These are phyloP conservation scores for Scedosporium apiospermum DNA, from an alignment of 2,329 filamentous ascomycete species.

Conservation along the genomic window DNA sequence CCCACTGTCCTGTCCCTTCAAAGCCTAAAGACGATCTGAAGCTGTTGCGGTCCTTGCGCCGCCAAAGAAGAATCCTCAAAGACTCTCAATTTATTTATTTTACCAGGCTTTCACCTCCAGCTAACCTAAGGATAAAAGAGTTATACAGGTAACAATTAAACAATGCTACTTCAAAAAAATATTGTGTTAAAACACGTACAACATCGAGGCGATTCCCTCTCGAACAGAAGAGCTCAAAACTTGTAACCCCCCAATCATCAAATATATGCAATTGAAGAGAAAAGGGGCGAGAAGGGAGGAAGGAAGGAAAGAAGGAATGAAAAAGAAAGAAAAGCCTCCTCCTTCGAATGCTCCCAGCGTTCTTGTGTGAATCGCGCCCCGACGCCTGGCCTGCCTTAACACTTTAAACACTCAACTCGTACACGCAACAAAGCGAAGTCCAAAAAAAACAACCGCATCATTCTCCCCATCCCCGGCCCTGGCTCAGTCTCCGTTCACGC, in stretches of 20 bases:
- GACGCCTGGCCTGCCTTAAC: neutral
- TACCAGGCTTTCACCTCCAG: no score
- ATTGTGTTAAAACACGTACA: neutral
- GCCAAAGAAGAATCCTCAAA: neutral
- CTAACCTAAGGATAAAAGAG: neutral
- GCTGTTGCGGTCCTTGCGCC: neutral
- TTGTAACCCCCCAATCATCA: neutral
- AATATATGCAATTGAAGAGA: neutral
- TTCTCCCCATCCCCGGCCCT: no score
- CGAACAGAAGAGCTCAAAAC: neutral
- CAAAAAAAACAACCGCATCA: no score
- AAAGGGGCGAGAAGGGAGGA: neutral
- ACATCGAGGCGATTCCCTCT: neutral
- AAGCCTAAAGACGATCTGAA: neutral
- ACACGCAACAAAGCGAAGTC: neutral
- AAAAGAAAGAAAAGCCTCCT: neutral
- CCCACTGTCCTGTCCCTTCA: neutral
- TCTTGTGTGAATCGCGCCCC: neutral
- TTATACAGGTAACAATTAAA: neutral
- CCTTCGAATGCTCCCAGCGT: neutral
- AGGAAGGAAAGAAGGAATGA: neutral
- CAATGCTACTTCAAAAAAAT: neutral
- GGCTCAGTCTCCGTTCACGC: no score
- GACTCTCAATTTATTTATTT: neutral
- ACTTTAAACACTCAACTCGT: neutral